phyloP scores from a whole-genome alignment of 2,329 filamentous ascomycete genomes.

The Cordyceps cateniannulata region DNA sequence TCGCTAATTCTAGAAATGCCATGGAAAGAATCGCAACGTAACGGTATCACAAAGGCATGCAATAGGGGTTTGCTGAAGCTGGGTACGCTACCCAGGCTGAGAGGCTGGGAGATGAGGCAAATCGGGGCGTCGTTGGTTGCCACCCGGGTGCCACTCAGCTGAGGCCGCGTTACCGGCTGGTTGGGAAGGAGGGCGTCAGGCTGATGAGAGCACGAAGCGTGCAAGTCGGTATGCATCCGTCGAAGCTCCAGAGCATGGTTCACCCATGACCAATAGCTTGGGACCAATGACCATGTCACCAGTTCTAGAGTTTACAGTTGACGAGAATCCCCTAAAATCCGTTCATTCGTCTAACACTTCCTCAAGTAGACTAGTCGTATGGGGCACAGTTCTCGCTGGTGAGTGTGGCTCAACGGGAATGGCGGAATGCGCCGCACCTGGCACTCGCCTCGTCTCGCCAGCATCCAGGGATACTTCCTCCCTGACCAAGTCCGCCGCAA shows the following conservation, averaged over 20 bases:
- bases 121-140: slow-evolving; percentile 1
- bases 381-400: neutral
- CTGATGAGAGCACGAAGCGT: neutral
- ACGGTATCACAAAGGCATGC: neutral
- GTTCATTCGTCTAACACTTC: slow-evolving; percentile 9
- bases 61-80: neutral
- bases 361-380: neutral
- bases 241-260: no score
- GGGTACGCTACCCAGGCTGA: slow-evolving; percentile 6
- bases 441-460: slow-evolving; percentile 3
- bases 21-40: neutral
- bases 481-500: neutral
- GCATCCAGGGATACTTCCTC: neutral
- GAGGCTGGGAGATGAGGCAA: neutral
- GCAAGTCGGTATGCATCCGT: neutral
- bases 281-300: no score
- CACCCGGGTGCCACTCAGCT: slow-evolving; percentile 7
- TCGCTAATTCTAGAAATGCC: neutral
- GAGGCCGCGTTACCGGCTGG: slow-evolving; percentile 4
- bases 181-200: neutral
- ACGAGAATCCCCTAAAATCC: neutral
- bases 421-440: slow-evolving; percentile 12
- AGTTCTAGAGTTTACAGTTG: no score
- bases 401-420: slow-evolving; percentile 4
- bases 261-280: no score